Base-by-base conservation (phyloP, 768 basidiomycete genomes). In the Kwoniella europaea region DNA sequence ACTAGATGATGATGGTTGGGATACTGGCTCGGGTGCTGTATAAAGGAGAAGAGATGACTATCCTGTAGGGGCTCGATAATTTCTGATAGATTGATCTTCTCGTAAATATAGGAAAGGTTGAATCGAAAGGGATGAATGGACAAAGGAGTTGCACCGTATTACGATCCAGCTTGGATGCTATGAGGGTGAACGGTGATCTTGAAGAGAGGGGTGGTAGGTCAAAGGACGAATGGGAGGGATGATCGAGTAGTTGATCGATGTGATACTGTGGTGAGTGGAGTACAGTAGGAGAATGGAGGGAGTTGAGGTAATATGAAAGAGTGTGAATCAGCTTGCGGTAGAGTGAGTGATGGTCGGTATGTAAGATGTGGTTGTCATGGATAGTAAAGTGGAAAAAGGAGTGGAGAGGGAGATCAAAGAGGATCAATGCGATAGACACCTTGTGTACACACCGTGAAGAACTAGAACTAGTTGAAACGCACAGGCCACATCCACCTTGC, bases 351-450 rank as follows among this genome's bases (percentile, higher is more conserved):
- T 55, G 54, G 54, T 55, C 54, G 54, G 20, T n/a, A 20, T 4
- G 54, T 20, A 27, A 13, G 27, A 35, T 15, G 27, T 58, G 57
- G 57, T 58, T 58, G 57, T 16, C 57, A 58, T 58, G 57, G 57
- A 55, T 24, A 55, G n/a, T 4, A 55, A 16, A 10, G 18, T 18
- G 54, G 10, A 22, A 20, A 20, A 56, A 35, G 6, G 35, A 35
- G 4, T 35, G 35, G 35, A 35, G 6, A 35, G 35, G 35, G 35
- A 35, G 4, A 35, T 35, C 35, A 35, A 18, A 16, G 15, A 50
- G 16, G 46, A 50, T 50, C 46, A 50, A 50, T 50, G 46, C 12
- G 18, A 50, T 16, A 10, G 18, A 50, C 46, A 50, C 12, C 13
- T 50, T 50, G 18, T 50, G 46, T 50, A 18, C 18, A 18, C 1